These are phyloP conservation scores for Mortierella sp. DNA, from an alignment of 371 early-diverging fungal genomes.

Conservation along the genomic window DNA sequence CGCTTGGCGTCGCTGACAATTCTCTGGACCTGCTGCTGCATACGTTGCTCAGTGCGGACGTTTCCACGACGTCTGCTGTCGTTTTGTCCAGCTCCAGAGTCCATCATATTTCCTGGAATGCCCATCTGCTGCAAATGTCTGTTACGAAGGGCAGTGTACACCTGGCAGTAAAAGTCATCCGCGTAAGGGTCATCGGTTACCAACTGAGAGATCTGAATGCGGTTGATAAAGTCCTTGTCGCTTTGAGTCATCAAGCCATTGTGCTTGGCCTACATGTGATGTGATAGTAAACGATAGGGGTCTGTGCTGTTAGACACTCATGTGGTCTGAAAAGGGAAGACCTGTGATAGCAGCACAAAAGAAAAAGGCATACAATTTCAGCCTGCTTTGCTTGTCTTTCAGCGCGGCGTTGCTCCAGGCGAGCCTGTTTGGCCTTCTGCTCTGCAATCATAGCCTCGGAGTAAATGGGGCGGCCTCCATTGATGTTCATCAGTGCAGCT, in stretches of 20 bases:
- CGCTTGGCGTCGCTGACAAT: conserved; percentile 92
- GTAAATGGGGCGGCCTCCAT: conserved; percentile 55
- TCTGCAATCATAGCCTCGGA: conserved; percentile 56
- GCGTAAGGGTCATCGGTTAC: conserved; percentile 90
- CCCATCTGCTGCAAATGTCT: conserved; percentile 65
- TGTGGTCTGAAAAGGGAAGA: neutral
- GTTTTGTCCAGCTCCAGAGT: conserved; percentile 28
- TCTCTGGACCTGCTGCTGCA: conserved; percentile 94
- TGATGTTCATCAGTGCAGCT: conserved; percentile 67
- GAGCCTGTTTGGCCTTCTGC: conserved; percentile 50
- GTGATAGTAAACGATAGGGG: neutral
- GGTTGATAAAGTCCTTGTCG: conserved; percentile 93
- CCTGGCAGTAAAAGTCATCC: conserved; percentile 96
- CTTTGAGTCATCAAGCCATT: conserved; percentile 91
- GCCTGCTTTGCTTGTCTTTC: conserved; percentile 58
- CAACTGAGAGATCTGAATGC: conserved; percentile 93
- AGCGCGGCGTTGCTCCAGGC: conserved; percentile 61
- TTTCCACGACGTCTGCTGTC: conserved; percentile 58
- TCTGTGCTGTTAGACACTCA: neutral
- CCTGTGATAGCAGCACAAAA: conserved; percentile 5
- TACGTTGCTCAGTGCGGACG: conserved; percentile 74
- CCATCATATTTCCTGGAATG: conserved; percentile 40
- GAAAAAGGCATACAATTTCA: conserved; percentile 44
- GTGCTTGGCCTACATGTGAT: conserved; percentile 72
- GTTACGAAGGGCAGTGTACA: conserved; percentile 83